These are phyloP conservation scores for Rhodotorula mucilaginosa DNA, from an alignment of 1,284 basidiomycete genomes.

Conservation along the genomic window DNA sequence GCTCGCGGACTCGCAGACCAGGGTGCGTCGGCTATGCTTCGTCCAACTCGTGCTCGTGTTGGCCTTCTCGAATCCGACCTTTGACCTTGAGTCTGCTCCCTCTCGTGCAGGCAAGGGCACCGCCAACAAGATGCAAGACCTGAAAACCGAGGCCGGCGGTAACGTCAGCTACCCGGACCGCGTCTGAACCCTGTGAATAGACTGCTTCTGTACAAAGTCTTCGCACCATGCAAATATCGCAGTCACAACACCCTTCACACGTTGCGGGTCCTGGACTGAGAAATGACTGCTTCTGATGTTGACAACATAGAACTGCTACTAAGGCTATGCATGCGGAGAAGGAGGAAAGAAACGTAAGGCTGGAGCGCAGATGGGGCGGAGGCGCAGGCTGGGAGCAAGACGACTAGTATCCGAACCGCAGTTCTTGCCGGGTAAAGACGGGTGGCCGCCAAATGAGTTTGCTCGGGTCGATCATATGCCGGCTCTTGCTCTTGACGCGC, in stretches of 20 bases:
- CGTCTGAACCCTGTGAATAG: not conserved
- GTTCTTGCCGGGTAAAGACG: conserved; percentile 47
- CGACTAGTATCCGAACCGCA: conserved; percentile 32
- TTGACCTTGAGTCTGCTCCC: not conserved
- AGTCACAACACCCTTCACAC: too few relatives aligned
- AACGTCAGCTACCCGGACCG: conserved; percentile 3
- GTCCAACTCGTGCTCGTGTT: not conserved
- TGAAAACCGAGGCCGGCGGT: conserved; percentile 2
- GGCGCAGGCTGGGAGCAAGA: not conserved
- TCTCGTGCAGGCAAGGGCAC: not conserved
- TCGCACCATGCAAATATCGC: too few relatives aligned
- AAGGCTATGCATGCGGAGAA: too few relatives aligned
- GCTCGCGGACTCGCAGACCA: not conserved
- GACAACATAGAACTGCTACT: not conserved
- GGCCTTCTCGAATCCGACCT: not conserved
- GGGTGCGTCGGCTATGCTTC: not conserved
- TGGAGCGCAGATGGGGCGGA: not conserved
- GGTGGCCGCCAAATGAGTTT: conserved; percentile 85
- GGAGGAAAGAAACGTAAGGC: not conserved
- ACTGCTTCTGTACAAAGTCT: not conserved
- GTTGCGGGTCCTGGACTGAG: too few relatives aligned
- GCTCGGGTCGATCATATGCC: conserved; percentile 75
- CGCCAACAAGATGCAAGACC: not conserved
- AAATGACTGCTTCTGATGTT: not conserved
- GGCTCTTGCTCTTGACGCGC: conserved; percentile 75